These are phyloP conservation scores for Trametes cingulata DNA, from an alignment of 768 basidiomycete species.

Conservation along the genomic window DNA sequence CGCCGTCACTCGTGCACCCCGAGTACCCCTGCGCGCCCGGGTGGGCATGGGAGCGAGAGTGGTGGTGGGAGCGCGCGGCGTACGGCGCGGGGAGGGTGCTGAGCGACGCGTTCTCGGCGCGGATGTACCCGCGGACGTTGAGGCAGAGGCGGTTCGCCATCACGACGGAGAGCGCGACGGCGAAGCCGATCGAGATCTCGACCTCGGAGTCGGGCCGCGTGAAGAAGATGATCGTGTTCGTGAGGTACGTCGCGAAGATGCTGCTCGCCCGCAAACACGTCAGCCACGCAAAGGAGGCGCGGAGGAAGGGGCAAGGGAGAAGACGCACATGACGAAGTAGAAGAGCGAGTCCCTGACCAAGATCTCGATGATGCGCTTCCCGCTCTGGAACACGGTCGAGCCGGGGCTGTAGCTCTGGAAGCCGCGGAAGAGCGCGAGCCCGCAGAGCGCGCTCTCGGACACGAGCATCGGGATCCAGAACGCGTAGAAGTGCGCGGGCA, in stretches of 20 bases:
- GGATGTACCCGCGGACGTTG: conserved; percentile 46
- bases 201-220: conserved; percentile 29
- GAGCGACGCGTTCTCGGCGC: conserved; percentile 1
- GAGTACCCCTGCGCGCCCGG: neutral
- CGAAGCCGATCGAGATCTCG: conserved; percentile 59
- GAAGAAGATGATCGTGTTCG: conserved; percentile 39
- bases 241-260: conserved; percentile 56
- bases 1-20: neutral
- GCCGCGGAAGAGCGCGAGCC: conserved; percentile 50
- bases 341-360: conserved; percentile 57
- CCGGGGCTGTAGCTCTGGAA: conserved; percentile 42
- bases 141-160: conserved; percentile 57
- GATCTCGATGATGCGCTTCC: conserved; percentile 46
- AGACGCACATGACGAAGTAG: conserved; percentile 58
- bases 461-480: conserved; percentile 64
- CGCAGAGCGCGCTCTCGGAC: conserved; percentile 55
- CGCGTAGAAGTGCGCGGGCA: conserved; percentile 48
- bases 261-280: conserved; percentile 31
- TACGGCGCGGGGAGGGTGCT: neutral
- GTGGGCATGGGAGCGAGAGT: neutral
- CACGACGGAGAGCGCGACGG: conserved; percentile 58
- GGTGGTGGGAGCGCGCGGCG: neutral
- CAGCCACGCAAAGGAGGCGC: neutral
- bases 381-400: conserved; percentile 41
- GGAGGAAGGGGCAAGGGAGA: neutral